These are phyloP conservation scores for Roridomyces roridus DNA, from an alignment of 768 basidiomycete genomes.

Conservation along the genomic window DNA sequence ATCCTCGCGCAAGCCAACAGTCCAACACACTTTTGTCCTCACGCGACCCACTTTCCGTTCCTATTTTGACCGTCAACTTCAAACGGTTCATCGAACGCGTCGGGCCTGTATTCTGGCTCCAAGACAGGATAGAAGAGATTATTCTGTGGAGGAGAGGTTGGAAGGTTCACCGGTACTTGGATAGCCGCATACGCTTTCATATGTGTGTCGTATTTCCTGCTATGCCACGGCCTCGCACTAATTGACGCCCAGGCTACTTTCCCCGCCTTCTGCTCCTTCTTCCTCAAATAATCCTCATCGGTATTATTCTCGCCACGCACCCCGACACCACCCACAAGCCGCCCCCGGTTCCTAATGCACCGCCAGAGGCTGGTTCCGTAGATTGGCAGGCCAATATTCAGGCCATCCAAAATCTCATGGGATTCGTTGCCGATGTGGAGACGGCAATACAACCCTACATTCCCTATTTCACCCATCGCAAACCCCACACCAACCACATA, in stretches of 20 bases:
- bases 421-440: slow-evolving; percentile 66
- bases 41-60: slow-evolving; percentile 76
- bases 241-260: slow-evolving; percentile 63
- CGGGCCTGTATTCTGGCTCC: slow-evolving; percentile 88
- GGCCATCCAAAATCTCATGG: slow-evolving; percentile 93
- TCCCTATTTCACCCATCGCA: slow-evolving; percentile 52
- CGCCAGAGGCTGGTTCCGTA: slow-evolving; percentile 55
- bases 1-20: slow-evolving; percentile 26
- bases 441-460: slow-evolving; percentile 58
- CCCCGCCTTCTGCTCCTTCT: slow-evolving; percentile 75
- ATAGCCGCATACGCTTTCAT: slow-evolving; percentile 79
- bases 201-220: slow-evolving; percentile 55
- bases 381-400: slow-evolving; percentile 91
- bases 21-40: slow-evolving; percentile 55
- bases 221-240: not conserved
- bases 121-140: slow-evolving; percentile 87
- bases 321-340: slow-evolving; percentile 45
- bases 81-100: slow-evolving; percentile 77
- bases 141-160: slow-evolving; percentile 82
- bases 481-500: slow-evolving; percentile 60
- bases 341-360: slow-evolving; percentile 21
- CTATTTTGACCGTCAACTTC: slow-evolving; percentile 80
- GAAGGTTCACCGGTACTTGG: slow-evolving; percentile 75
- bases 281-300: slow-evolving; percentile 67
- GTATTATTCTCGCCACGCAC: slow-evolving; percentile 71